phyloP scores from a whole-genome alignment of 768 basidiomycete genomes.

The Dentipellis sp. region DNA sequence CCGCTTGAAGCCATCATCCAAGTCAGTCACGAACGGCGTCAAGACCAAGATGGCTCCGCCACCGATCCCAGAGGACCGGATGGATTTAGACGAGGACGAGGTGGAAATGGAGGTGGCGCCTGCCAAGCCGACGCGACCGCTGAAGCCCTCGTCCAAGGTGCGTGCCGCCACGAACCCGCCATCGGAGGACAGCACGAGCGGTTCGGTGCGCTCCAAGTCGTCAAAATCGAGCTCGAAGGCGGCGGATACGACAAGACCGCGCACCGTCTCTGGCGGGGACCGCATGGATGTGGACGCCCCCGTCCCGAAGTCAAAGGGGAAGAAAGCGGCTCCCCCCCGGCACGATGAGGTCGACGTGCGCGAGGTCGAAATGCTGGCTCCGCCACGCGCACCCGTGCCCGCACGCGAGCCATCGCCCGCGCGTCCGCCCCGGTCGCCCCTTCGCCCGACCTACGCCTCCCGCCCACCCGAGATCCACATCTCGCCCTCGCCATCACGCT shows the following conservation, averaged over 20 bases:
- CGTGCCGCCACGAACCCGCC: background rate
- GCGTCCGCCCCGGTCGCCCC: background rate
- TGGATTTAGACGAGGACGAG: slow-evolving; percentile 1
- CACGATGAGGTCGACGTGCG: background rate
- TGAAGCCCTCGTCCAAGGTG: background rate
- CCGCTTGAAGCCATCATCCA: background rate
- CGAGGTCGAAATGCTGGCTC: background rate
- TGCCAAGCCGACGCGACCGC: background rate
- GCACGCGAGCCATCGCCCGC: background rate
- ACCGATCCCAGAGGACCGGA: background rate
- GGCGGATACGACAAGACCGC: background rate
- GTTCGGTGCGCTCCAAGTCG: background rate
- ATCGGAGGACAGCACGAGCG: background rate
- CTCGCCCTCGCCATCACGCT: background rate
- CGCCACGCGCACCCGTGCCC: background rate
- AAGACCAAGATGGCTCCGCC: background rate
- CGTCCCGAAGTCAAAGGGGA: background rate
- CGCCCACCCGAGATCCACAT: background rate
- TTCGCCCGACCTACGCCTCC: background rate
- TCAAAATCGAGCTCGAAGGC: background rate
- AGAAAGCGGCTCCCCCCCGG: too few species aligned
- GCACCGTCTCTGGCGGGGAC: background rate
- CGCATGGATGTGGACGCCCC: background rate
- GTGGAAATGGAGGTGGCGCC: background rate
- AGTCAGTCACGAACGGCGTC: background rate